These are phyloP conservation scores for Rhynchospora tenuis DNA, from an alignment of 176 grass and related monocot species.

Conservation along the genomic window DNA sequence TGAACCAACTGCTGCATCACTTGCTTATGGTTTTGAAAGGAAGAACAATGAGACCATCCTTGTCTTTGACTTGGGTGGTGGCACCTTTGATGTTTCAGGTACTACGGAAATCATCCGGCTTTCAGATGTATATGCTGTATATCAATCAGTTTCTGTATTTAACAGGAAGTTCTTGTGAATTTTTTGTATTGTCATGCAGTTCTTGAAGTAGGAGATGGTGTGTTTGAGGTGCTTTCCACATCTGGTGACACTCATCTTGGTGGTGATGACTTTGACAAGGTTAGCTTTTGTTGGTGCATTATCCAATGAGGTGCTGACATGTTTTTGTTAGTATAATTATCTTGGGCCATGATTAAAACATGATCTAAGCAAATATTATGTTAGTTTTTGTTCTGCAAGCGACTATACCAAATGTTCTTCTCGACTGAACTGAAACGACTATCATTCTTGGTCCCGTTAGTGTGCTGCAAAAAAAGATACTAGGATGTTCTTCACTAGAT, in stretches of 20 bases:
- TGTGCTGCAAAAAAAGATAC: neutral
- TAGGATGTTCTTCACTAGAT: conserved; percentile 17
- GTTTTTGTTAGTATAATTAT: neutral
- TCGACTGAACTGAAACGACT: neutral
- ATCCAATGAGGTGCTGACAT: neutral
- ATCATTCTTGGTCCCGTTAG: neutral
- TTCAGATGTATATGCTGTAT: neutral
- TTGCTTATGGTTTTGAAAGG: conserved; percentile 98
- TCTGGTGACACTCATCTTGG: conserved; percentile 57
- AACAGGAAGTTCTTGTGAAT: neutral
- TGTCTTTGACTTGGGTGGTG: conserved; percentile 93
- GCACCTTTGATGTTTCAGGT: conserved; percentile 99
- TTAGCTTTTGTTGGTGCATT: conserved; percentile 10
- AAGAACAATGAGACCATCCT: conserved; percentile 99
- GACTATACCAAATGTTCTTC: neutral
- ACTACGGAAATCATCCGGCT: conserved; percentile 16
- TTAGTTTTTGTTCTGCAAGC: neutral
- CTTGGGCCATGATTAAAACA: neutral
- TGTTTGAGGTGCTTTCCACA: conserved; percentile 52
- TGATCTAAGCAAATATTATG: neutral
- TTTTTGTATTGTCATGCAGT: conserved; percentile 27
- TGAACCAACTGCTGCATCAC: conserved; percentile 95
- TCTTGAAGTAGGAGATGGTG: conserved; percentile 57
- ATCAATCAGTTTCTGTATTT: neutral
- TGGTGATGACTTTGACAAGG: conserved; percentile 61